Evolutionary conservation across 2,329 filamentous ascomycete species (phyloP), one percentile per base, ranked within the genome.

Genomic region (Diplocarpon mali): DNA sequence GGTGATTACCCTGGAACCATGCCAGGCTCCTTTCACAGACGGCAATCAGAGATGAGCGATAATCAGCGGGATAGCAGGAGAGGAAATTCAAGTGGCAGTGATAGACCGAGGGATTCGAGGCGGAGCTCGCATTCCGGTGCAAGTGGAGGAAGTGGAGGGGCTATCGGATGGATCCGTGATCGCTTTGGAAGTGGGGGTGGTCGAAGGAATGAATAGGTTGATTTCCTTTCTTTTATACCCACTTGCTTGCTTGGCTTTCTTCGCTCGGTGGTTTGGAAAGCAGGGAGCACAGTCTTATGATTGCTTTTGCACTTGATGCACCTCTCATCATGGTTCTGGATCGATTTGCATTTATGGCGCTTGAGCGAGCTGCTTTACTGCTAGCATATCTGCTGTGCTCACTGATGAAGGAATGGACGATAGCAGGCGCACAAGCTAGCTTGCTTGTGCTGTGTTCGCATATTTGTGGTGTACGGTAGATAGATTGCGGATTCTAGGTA

Each of bases 141-240:
- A 11, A 31, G 40, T 14, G 28, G 17, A 36, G 34, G 37, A 47
- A 46, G 47, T 28, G 40, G 48, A 42, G 53, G 53, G 11, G 34
- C 53, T 2, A 48, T 54, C 13, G 36, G 38, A 6, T 60, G 57
- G 57, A 12, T 60, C 14, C 48, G 57, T 44, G 54, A 58, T 42
- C 51, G 51, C 3, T 54, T 53, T 3, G 20, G 20, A 24, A 7
- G 20, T 4, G 20, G 4, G 20, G 20, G 20, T 24, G 20, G 20
- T 24, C 20, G 20, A 4, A 3, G 20, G 7, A 24, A 24, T 24
- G 20, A 24, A 24, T 24, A 24, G 20, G 20, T 24, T 7, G 20
- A 24, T 24, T 24, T 24, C 7, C 20, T 24, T 24, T 24, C 20
- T 24, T 24, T 3, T 24, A 24, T 24, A 24, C 7, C 7, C 20